These are phyloP conservation scores for Galerina sulciceps DNA, from an alignment of 768 basidiomycete genomes.

Conservation along the genomic window DNA sequence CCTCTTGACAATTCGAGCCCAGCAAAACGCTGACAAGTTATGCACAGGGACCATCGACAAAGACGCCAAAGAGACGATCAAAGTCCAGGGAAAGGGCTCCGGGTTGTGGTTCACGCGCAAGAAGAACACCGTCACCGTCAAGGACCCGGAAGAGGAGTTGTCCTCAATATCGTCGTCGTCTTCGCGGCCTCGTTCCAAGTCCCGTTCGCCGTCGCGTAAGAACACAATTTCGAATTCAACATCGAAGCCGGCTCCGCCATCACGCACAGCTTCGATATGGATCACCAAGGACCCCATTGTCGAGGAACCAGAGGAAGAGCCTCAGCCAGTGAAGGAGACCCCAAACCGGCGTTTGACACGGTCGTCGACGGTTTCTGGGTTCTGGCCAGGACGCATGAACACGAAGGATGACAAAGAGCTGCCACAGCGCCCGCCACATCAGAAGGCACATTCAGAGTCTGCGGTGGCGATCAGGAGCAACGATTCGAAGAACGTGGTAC, in stretches of 20 bases:
- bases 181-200: too few species aligned
- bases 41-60: slow-evolving; percentile 69
- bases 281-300: slow-evolving; percentile 29
- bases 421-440: slow-evolving; percentile 26
- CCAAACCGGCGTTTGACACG: slow-evolving; percentile 21
- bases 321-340: slow-evolving; percentile 7
- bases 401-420: slow-evolving; percentile 34
- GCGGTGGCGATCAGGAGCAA: slow-evolving; percentile 25
- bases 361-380: slow-evolving; percentile 31
- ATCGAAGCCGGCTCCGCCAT: slow-evolving; percentile 18
- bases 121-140: slow-evolving; percentile 38
- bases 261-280: slow-evolving; percentile 31
- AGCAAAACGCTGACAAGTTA: neutral
- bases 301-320: slow-evolving; percentile 36
- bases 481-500: slow-evolving; percentile 28
- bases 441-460: slow-evolving; percentile 34
- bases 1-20: neutral
- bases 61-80: slow-evolving; percentile 61
- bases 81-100: slow-evolving; percentile 55
- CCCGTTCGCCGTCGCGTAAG: too few species aligned
- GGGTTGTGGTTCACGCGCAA: slow-evolving; percentile 59
- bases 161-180: too few species aligned
- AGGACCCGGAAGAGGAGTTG: slow-evolving; percentile 35
- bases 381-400: slow-evolving; percentile 35
- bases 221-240: too few species aligned